Percentiles rank a stretch among this genome's conserved stretches.
phyloP scores from a whole-genome alignment of 2,329 filamentous ascomycete species.

The Apiospora arundinis region DNA sequence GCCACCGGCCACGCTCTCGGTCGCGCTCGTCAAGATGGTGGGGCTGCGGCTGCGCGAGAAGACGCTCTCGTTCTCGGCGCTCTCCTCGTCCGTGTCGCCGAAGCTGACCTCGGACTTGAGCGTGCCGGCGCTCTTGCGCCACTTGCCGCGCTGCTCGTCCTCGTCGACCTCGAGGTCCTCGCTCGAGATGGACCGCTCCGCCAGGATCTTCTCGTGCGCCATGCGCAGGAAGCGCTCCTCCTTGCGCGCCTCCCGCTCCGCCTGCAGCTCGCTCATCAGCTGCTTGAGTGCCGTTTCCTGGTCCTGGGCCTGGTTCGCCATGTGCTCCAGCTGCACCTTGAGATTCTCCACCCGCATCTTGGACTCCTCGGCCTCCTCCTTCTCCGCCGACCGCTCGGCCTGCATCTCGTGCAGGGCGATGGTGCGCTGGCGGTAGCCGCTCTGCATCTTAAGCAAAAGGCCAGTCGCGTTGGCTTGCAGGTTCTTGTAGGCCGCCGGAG shows the following conservation, averaged over 20 bases:
- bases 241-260: constrained; percentile 55
- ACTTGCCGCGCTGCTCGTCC: constrained; percentile 53
- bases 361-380: constrained; percentile 63
- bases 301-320: constrained; percentile 59
- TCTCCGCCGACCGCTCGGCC: constrained; percentile 59
- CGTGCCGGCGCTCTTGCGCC: constrained; percentile 53
- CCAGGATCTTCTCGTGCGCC: constrained; percentile 38
- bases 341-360: constrained; percentile 59
- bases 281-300: constrained; percentile 59
- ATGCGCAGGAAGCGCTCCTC: constrained; percentile 42
- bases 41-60: constrained; percentile 68
- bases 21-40: constrained; percentile 49
- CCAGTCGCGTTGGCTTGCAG: constrained; percentile 64
- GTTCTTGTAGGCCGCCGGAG: constrained; percentile 66
- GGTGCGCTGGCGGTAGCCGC: constrained; percentile 62
- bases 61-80: constrained; percentile 57
- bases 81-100: constrained; percentile 59
- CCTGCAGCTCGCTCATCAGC: constrained; percentile 56
- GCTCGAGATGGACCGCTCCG: constrained; percentile 51
- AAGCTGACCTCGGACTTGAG: constrained; percentile 50
- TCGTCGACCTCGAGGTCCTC: constrained; percentile 63
- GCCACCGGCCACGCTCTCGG: constrained; percentile 29
- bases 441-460: constrained; percentile 62
- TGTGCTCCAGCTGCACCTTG: constrained; percentile 65
- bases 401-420: constrained; percentile 56